Base-by-base conservation (phyloP, 768 basidiomycete genomes). In the Rhodosporidiobolus odoratus region DNA sequence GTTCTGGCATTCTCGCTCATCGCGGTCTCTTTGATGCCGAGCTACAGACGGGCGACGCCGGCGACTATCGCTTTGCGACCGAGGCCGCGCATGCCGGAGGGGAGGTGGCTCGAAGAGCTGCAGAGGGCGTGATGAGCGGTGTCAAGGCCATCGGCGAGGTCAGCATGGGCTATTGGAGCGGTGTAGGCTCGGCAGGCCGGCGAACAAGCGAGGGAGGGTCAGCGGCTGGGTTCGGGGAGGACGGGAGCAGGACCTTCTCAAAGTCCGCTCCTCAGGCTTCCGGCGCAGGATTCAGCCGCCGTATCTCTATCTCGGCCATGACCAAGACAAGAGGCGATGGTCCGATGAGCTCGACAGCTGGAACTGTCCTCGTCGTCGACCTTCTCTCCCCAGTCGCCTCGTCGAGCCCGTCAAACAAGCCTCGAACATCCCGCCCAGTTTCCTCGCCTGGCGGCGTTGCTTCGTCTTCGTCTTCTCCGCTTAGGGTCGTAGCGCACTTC, bases 301-400 rank as follows among this genome's bases (percentile, higher is more conserved):
- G 60, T 23, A 8, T 50, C 1, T 37, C 53, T 15, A 10, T 34
- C 10, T 48, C 52, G 15, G 27, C 48, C 27, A n/a, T 57, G 37
- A n/a, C 30, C 40, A 43, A 32, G 53, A 15, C 1, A 0, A 23
- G 7, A 15, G 9, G 53, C 35, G 30, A 8, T 0, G 53, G 30
- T 15, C 32, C 45, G 7, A 37, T 15, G 7, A 2, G 23, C 16
- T 58, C 60, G 15, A 38, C 58, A 1, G 56, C 67, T 1, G 70
- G 69, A 1, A 69, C 71, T 8, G 66, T 76, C 57, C 30, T 69
- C 19, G 72, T 73, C 40, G 57, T 76, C 50, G 74, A 76, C 52
- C 74, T 76, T 25, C 37, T 50, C 43, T 35, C 56, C 7, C 40
- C 17, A 23, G 8, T 4, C 9, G 16, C 57, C 16, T 6, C 38